Evolutionary conservation across 2,329 filamentous ascomycete species (phyloP).

Genomic region (Parafenestella ontariensis): DNA sequence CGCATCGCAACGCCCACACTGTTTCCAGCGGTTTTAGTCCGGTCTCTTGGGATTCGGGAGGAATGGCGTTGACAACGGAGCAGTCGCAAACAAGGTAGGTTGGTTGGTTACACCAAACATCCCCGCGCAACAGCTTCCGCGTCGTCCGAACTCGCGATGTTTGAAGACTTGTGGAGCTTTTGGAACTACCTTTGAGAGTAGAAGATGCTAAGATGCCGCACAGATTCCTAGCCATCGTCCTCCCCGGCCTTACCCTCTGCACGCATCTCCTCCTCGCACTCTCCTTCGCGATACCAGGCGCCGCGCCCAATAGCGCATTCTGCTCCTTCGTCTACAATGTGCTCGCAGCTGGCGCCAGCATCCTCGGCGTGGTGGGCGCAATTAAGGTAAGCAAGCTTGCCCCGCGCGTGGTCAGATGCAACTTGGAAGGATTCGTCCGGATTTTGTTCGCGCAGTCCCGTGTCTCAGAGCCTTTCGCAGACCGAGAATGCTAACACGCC

Average conservation of each 20-base stretch:
- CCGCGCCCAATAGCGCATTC: slow-evolving; percentile 38
- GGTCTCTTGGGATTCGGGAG: neutral
- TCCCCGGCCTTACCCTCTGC: slow-evolving; percentile 35
- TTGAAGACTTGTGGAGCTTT: neutral
- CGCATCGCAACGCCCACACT: too few relatives aligned
- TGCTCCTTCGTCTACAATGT: slow-evolving; percentile 50
- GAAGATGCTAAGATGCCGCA: neutral
- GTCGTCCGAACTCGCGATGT: neutral
- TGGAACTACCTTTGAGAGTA: neutral
- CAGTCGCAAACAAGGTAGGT: slow-evolving; percentile 7
- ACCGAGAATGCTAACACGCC: slow-evolving; percentile 17
- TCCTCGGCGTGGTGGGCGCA: slow-evolving; percentile 53
- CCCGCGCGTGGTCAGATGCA: neutral
- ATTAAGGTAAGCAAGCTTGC: slow-evolving; percentile 47
- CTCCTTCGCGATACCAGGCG: slow-evolving; percentile 26
- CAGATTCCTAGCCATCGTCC: slow-evolving; percentile 38
- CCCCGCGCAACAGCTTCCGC: neutral
- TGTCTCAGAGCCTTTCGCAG: neutral
- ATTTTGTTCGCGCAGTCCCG: neutral
- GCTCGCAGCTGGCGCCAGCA: slow-evolving; percentile 49
- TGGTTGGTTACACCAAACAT: neutral
- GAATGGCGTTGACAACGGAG: neutral
- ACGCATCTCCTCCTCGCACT: slow-evolving; percentile 36
- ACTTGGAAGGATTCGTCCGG: neutral
- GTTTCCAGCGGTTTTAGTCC: neutral